phyloP scores from a whole-genome alignment of 2,329 filamentous ascomycete genomes.

The Leptographium procerum region DNA sequence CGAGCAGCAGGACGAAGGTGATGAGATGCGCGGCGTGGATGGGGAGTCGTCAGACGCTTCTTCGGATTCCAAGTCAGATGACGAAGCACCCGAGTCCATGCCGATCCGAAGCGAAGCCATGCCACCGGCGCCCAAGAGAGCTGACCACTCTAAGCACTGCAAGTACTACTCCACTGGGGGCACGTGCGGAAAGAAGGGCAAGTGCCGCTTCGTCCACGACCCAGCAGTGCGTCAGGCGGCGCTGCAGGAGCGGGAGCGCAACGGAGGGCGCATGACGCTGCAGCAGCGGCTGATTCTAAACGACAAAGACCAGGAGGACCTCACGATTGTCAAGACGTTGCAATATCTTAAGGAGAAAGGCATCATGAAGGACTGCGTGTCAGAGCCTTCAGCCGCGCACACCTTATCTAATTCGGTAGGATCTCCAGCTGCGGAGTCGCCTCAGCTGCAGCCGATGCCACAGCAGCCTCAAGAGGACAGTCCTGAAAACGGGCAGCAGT shows the following conservation, averaged over 20 bases:
- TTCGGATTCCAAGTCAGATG: slow-evolving; percentile 39
- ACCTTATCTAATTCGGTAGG: not conserved
- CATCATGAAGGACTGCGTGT: slow-evolving; percentile 27
- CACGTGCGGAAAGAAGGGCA: slow-evolving; percentile 61
- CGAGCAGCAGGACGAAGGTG: slow-evolving; percentile 54
- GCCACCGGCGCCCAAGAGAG: slow-evolving; percentile 40
- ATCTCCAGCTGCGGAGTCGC: not conserved
- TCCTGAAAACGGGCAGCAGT: not conserved
- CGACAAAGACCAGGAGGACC: slow-evolving; percentile 57
- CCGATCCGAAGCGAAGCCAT: slow-evolving; percentile 31
- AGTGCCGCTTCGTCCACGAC: slow-evolving; percentile 63
- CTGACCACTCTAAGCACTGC: slow-evolving; percentile 54
- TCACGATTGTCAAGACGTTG: slow-evolving; percentile 54
- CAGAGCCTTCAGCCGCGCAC: not conserved
- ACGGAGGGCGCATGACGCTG: slow-evolving; percentile 54
- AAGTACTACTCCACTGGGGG: slow-evolving; percentile 61
- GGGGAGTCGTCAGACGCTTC: slow-evolving; percentile 25
- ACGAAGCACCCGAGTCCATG: slow-evolving; percentile 44
- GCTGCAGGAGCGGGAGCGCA: slow-evolving; percentile 50
- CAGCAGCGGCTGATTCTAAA: slow-evolving; percentile 55
- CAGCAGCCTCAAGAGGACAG: not conserved
- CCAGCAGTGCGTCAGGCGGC: slow-evolving; percentile 51
- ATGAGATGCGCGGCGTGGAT: slow-evolving; percentile 45
- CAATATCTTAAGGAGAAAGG: slow-evolving; percentile 52
- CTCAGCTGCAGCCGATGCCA: not conserved